Conservation (phyloP, 2,329 filamentous ascomycete genomes). For the Bertia moriformis region DNA sequence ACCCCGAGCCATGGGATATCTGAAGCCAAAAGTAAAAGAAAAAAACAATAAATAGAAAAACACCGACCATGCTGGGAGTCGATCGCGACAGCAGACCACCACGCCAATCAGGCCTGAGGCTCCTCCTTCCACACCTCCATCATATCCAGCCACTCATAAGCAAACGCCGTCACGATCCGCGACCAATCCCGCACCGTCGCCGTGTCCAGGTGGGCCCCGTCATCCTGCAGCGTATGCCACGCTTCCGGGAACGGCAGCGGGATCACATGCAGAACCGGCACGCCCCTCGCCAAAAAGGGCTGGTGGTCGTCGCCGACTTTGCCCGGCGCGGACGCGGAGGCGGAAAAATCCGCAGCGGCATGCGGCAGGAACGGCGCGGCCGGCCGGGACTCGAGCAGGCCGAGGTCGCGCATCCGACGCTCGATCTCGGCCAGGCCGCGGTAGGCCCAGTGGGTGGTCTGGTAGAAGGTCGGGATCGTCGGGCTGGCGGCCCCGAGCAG, state of each 20-base stretch:
- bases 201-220: slow-evolving; percentile 70
- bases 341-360: slow-evolving; percentile 53
- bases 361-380: slow-evolving; percentile 49
- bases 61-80: too few species aligned
- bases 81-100: too few species aligned
- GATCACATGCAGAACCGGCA: slow-evolving; percentile 81
- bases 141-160: slow-evolving; percentile 83
- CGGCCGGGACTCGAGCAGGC: slow-evolving; percentile 48
- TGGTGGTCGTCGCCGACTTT: slow-evolving; percentile 71
- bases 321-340: too few species aligned
- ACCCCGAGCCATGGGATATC: too few species aligned
- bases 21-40: too few species aligned
- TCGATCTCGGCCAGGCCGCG: slow-evolving; percentile 61
- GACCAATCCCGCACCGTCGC: slow-evolving; percentile 77
- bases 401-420: slow-evolving; percentile 52
- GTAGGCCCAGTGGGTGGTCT: slow-evolving; percentile 89
- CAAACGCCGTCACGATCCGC: slow-evolving; percentile 68
- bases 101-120: too few species aligned
- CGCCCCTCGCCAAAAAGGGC: slow-evolving; percentile 75
- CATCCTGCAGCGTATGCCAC: slow-evolving; percentile 77
- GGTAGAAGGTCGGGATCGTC: slow-evolving; percentile 70
- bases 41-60: background rate
- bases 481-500: slow-evolving; percentile 62
- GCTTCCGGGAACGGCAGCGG: slow-evolving; percentile 67
- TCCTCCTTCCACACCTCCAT: background rate